Evolutionary conservation across 495 filamentous ascomycete genomes (phyloP).

Genomic region (Annulohypoxylon moriforme): DNA sequence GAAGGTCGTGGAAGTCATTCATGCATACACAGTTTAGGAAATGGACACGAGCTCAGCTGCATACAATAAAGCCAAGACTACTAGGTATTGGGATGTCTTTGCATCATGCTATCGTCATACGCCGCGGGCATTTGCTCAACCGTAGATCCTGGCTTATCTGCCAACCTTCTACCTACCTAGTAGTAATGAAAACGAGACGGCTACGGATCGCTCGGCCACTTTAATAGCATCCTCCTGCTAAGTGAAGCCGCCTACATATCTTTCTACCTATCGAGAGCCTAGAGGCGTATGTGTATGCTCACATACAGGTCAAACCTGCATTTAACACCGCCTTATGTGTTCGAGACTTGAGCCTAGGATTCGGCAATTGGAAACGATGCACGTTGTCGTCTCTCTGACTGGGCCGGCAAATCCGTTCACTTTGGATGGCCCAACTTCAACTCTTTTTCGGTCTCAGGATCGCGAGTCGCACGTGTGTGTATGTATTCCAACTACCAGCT

Average conservation of each 20-base stretch:
- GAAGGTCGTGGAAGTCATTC: background rate
- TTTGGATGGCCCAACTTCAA: background rate
- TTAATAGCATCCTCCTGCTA: background rate
- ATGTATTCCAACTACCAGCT: background rate
- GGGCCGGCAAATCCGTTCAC: conserved; percentile 22
- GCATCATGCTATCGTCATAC: conserved; percentile 40
- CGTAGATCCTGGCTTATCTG: conserved; percentile 23
- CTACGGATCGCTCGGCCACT: conserved; percentile 11
- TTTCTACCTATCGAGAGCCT: background rate
- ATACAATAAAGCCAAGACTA: conserved; percentile 16
- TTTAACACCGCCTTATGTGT: conserved; percentile 7
- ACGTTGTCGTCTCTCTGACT: conserved; percentile 6
- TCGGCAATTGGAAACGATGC: conserved; percentile 25
- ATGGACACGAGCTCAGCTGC: conserved; percentile 10
- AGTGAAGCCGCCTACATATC: background rate
- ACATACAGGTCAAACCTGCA: conserved; percentile 5
- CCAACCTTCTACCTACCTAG: too few species aligned
- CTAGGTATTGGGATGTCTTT: background rate
- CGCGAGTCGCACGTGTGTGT: background rate
- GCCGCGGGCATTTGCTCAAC: background rate
- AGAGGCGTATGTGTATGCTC: background rate
- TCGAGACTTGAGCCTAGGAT: conserved; percentile 14
- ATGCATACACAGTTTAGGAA: background rate
- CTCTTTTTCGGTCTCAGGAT: background rate
- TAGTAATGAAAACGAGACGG: background rate